Percentiles rank a stretch among this genome's conserved stretches.
Conservation (phyloP, 768 basidiomycete species). For the Pulveroboletus sp. region DNA sequence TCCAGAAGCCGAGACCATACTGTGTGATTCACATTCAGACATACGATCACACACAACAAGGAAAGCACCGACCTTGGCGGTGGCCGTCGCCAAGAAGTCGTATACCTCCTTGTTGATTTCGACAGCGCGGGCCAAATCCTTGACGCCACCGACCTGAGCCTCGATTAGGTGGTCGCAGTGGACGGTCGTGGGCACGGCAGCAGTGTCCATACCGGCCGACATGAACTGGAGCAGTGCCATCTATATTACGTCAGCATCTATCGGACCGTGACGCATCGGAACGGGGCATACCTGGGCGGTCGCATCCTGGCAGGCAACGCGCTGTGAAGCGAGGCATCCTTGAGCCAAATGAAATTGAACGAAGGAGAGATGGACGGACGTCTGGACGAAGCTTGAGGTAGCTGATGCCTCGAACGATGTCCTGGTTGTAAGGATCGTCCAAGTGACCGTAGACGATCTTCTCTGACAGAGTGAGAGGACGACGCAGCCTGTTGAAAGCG, state of each 20-base stretch:
- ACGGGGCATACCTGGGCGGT: slow-evolving; percentile 64
- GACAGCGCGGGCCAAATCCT: slow-evolving; percentile 90
- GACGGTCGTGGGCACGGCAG: slow-evolving; percentile 96
- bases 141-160: slow-evolving; percentile 89
- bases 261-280: background rate
- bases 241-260: slow-evolving; percentile 44
- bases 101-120: slow-evolving; percentile 98
- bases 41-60: background rate
- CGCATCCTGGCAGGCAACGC: slow-evolving; percentile 89
- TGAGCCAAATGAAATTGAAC: slow-evolving; percentile 1
- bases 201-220: slow-evolving; percentile 98
- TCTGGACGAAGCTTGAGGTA: slow-evolving; percentile 98
- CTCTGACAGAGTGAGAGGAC: slow-evolving; percentile 90
- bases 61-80: slow-evolving; percentile 66
- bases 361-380: slow-evolving; percentile 47
- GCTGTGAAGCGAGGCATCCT: slow-evolving; percentile 45
- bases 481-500: slow-evolving; percentile 57
- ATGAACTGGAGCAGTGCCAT: slow-evolving; percentile 99
- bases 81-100: slow-evolving; percentile 96
- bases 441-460: slow-evolving; percentile 98
- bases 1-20: slow-evolving; percentile 99
- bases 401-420: slow-evolving; percentile 86
- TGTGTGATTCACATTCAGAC: slow-evolving; percentile 25
- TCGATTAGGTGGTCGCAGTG: slow-evolving; percentile 99
- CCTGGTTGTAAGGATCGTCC: slow-evolving; percentile 88